A percentile compares a stretch with the other conserved stretches of the same genome.
phyloP scores from a whole-genome alignment of 345 rosid species.

The Psidium guajava region DNA sequence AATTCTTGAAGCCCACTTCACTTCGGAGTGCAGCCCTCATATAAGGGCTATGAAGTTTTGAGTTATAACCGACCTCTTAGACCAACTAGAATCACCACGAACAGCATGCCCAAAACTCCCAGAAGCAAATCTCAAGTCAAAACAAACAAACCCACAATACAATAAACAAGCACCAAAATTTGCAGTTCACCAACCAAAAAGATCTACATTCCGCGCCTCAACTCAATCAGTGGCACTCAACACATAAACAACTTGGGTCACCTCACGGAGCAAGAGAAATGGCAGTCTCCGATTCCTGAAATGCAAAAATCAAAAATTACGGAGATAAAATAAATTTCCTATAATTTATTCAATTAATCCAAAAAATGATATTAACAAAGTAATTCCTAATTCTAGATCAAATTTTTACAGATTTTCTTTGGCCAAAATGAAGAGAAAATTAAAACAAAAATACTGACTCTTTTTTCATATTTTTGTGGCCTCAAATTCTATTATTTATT shows the following conservation, averaged over 20 bases:
- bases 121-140: not conserved
- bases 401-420: no score
- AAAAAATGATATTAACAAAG: no score
- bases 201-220: not conserved
- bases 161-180: not conserved
- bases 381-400: no score
- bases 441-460: no score
- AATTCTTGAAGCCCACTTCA: not conserved
- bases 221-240: not conserved
- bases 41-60: not conserved
- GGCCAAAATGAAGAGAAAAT: no score
- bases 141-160: not conserved
- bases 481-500: no score
- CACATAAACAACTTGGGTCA: not conserved
- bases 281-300: no score
- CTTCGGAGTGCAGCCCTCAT: not conserved
- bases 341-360: no score
- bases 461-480: no score
- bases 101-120: not conserved
- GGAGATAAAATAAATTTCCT: no score
- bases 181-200: not conserved
- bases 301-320: no score
- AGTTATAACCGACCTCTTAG: not conserved
- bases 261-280: no score
- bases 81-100: not conserved